Conservation (phyloP, 768 basidiomycete species). For the Pisolithus microcarpus region DNA sequence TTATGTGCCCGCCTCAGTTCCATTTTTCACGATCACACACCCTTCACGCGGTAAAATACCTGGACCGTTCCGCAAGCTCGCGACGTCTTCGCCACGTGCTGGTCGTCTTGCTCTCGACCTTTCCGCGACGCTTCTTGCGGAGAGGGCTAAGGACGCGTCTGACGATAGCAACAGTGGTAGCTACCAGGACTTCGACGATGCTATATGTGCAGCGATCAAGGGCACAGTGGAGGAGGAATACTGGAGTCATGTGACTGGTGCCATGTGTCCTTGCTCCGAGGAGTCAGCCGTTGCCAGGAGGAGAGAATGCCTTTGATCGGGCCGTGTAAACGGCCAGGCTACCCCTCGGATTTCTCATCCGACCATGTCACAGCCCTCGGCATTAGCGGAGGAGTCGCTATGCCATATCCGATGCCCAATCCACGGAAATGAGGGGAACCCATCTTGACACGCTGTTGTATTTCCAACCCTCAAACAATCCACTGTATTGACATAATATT, state of each 20-base stretch:
- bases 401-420: too few species aligned
- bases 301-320: background rate
- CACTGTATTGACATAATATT: too few species aligned
- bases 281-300: background rate
- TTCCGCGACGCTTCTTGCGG: conserved; percentile 30
- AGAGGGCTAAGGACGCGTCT: conserved; percentile 7
- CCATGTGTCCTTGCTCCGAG: conserved; percentile 9
- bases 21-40: conserved; percentile 77
- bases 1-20: conserved; percentile 33
- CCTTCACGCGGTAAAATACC: conserved; percentile 61
- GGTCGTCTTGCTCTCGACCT: conserved; percentile 62
- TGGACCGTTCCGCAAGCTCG: conserved; percentile 77
- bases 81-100: conserved; percentile 29
- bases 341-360: background rate
- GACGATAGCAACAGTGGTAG: conserved; percentile 11
- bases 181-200: conserved; percentile 9
- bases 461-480: too few species aligned
- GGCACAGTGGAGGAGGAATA: conserved; percentile 22
- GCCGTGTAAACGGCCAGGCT: background rate
- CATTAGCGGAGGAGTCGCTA: too few species aligned
- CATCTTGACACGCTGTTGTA: too few species aligned
- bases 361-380: background rate
- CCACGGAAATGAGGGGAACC: too few species aligned
- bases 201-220: conserved; percentile 21
- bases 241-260: conserved; percentile 28